These are phyloP conservation scores for Hyparrhenia diplandra DNA, from an alignment of 176 grass and related monocot species.

Conservation along the genomic window DNA sequence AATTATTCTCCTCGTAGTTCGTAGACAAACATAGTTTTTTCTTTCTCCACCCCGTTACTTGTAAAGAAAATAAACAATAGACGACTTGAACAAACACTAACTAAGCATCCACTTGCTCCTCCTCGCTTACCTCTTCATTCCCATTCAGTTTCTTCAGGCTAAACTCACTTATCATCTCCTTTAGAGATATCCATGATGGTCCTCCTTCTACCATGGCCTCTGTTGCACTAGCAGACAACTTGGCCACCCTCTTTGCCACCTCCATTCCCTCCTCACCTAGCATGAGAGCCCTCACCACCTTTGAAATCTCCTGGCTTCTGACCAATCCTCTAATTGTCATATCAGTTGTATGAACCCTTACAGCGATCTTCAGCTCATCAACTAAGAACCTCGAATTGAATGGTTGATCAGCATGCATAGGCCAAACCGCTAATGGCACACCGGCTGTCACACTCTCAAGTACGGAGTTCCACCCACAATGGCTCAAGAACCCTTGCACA, in stretches of 20 bases:
- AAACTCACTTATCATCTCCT: slow-evolving; percentile 45
- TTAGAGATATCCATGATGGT: slow-evolving; percentile 32
- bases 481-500: slow-evolving; percentile 50
- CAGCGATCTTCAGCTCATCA: slow-evolving; percentile 48
- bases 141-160: background rate
- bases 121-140: background rate
- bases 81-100: background rate
- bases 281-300: slow-evolving; percentile 25
- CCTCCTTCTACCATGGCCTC: slow-evolving; percentile 32
- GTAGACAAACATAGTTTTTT: background rate
- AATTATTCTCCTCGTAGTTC: no score
- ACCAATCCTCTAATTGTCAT: slow-evolving; percentile 35
- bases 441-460: slow-evolving; percentile 34
- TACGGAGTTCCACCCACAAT: slow-evolving; percentile 82
- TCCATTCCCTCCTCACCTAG: slow-evolving; percentile 12
- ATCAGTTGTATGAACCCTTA: slow-evolving; percentile 35
- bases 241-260: background rate
- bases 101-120: background rate
- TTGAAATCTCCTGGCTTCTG: slow-evolving; percentile 29
- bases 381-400: slow-evolving; percentile 42
- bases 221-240: background rate
- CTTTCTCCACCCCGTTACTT: background rate
- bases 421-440: slow-evolving; percentile 54
- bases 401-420: slow-evolving; percentile 53
- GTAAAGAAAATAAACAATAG: background rate